phyloP scores from a whole-genome alignment of 352 stramenopile genomes.

The Elongisporangium anandrum region DNA sequence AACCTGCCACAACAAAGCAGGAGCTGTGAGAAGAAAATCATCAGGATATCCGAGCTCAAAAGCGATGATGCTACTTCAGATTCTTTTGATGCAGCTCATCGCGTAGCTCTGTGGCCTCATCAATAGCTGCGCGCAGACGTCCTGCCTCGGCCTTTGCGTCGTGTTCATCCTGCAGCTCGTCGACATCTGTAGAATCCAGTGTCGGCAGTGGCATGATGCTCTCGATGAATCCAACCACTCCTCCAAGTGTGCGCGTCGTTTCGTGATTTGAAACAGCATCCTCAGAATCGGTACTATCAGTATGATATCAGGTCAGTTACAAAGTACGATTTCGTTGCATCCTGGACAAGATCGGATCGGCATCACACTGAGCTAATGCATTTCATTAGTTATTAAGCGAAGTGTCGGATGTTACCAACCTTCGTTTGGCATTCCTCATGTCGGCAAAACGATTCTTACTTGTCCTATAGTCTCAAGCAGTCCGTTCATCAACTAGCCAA shows the following conservation, averaged over 20 bases:
- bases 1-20: conserved; percentile 22
- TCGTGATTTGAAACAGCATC: background rate
- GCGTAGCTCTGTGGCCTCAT: conserved; percentile 41
- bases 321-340: too few relatives aligned
- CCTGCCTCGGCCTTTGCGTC: conserved; percentile 30
- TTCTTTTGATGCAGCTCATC: conserved; percentile 78
- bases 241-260: background rate
- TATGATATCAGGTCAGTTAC: too few relatives aligned
- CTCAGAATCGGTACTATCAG: too few relatives aligned
- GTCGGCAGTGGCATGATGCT: background rate
- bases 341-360: too few relatives aligned
- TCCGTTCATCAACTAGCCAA: too few relatives aligned
- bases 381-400: too few relatives aligned
- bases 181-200: conserved; percentile 6
- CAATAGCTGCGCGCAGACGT: conserved; percentile 44
- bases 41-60: background rate
- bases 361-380: too few relatives aligned
- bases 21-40: conserved; percentile 1
- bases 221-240: background rate
- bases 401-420: too few relatives aligned
- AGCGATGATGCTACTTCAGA: conserved; percentile 23
- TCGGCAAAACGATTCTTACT: too few relatives aligned
- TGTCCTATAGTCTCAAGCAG: too few relatives aligned
- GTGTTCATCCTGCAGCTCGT: conserved; percentile 35
- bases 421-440: too few relatives aligned